Evolutionary conservation across 1,139 yeast species (phyloP), one percentile per base, ranked within the genome.

Genomic region (Geotrichum candidum): DNA sequence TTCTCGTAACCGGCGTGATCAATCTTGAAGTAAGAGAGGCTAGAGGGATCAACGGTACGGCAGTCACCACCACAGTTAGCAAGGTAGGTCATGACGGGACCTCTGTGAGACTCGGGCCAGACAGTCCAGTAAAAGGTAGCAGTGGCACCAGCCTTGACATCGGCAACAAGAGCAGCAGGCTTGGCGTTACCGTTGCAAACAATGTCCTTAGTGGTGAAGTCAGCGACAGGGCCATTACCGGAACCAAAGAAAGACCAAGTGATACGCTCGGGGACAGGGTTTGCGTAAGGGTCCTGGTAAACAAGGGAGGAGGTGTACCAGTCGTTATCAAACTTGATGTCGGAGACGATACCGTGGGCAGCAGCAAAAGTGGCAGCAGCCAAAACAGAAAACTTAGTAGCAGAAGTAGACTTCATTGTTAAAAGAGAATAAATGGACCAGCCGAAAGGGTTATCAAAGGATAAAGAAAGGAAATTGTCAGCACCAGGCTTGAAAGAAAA

Each of bases 71-170:
- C 54, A 41, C 62, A 60, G 53, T 60, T 57, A 27, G 64, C 64
- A 35, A 62, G 48, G 45, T 62, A 62, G 15, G 64, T 62, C 61
- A 57, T 58, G 23, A 58, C 54, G n/a, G 64, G 63, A 27, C 64
- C 64, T 41, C 29, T 48, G 38, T 61, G 61, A 25, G 58, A 51
- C 4, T 46, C 59, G 7, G 62, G 62, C 64, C 64, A 62, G 15
- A 23, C 51, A 6, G 63, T 61, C 64, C 64, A 62, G 59, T 52
- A 53, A 13, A 62, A 50, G 18, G 60, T 57, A 13, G 61, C 51
- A 1, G 41, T n/a, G 1, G 29, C 55, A 23, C 64, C 64, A 18
- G 64, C 64, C 7, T 38, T 45, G 23, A 54, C 62, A 18, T 55
- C 38, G 2, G 64, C 64, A 13, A 35, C 41, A n/a, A 61, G 31